Conservation (phyloP, 2,329 filamentous ascomycete species). For the Didymella sp. region DNA sequence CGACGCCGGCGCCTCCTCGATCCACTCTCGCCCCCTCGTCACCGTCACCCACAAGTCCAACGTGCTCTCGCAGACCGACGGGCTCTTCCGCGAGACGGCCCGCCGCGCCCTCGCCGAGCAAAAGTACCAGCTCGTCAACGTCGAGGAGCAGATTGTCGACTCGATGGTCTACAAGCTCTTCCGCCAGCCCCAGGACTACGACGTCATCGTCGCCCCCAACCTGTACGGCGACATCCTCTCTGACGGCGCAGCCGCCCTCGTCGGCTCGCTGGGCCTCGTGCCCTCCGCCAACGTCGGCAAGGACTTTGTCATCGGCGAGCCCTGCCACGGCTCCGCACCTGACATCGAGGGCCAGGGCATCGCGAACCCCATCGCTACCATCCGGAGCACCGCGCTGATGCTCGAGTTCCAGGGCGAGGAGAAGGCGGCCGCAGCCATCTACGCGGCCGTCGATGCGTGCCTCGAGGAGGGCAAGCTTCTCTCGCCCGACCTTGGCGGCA, state of each 20-base stretch:
- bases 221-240: constrained; percentile 97
- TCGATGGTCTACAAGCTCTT: constrained; percentile 99
- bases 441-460: constrained; percentile 89
- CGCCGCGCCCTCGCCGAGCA: constrained; percentile 72
- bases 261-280: constrained; percentile 89
- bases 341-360: constrained; percentile 94
- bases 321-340: constrained; percentile 93
- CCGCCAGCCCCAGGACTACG: constrained; percentile 92
- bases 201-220: constrained; percentile 97
- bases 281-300: constrained; percentile 95
- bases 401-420: constrained; percentile 92
- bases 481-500: constrained; percentile 89
- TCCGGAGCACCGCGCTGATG: constrained; percentile 92
- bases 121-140: constrained; percentile 67
- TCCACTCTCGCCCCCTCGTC: constrained; percentile 75
- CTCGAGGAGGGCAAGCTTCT: constrained; percentile 82
- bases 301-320: constrained; percentile 94
- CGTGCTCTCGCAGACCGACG: constrained; percentile 94
- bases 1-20: constrained; percentile 62
- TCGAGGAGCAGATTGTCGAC: constrained; percentile 99
- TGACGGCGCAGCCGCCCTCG: constrained; percentile 91
- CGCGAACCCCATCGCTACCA: constrained; percentile 94
- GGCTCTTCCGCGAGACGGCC: constrained; percentile 85
- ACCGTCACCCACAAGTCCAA: constrained; percentile 99
- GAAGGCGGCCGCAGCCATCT: constrained; percentile 85